Evolutionary conservation across 441 rosid species (phyloP), one percentile per base, ranked within the genome.

Genomic region (Rhodomyrtus psidioides): DNA sequence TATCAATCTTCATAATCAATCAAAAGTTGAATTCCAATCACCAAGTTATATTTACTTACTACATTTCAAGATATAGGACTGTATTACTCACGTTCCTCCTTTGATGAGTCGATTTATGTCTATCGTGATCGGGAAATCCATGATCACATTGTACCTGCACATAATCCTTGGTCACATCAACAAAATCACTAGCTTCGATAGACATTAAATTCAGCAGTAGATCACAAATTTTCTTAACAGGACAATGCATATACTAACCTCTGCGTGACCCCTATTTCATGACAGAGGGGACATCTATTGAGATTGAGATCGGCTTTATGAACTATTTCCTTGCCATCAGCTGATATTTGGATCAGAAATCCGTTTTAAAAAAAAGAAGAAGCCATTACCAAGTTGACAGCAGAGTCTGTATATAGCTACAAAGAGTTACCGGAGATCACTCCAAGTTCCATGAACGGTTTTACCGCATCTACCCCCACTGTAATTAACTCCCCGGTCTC

Each of bases 401-500:
- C 75, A 62, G 27, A 9, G 44, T 2, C 12, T 17, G 9, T 12
- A 46, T 44, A 23, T 7, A 46, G 26, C 14, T 14, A 13, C 55
- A 13, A 53, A 81, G 28, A 27, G 23, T 7, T 85, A 93, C 96
- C 93, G 1, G 95, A 94, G 79, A 94, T 83, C 23, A 94, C 88
- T 57, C 96, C 95, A 16, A 93, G 30, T 88, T 91, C 94, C 89
- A 91, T 62, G 87, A 86, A 94, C 17, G 96, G 94, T 84, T 89
- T 88, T 26, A 79, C 59, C 12, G 92, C 88, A 53, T 89, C 65
- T 75, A 92, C 87, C 57, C 96, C 94, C 34, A 92, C 84, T 7
- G 87, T 89, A 27, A 94, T 89, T 12, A 94, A 87, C 87, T 94
- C 94, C 16, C 92, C 90, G 0, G 91, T 88, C 15, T 86, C 89